Conservation (phyloP, 2,329 filamentous ascomycete genomes). For the Sporothrix mexicana region DNA sequence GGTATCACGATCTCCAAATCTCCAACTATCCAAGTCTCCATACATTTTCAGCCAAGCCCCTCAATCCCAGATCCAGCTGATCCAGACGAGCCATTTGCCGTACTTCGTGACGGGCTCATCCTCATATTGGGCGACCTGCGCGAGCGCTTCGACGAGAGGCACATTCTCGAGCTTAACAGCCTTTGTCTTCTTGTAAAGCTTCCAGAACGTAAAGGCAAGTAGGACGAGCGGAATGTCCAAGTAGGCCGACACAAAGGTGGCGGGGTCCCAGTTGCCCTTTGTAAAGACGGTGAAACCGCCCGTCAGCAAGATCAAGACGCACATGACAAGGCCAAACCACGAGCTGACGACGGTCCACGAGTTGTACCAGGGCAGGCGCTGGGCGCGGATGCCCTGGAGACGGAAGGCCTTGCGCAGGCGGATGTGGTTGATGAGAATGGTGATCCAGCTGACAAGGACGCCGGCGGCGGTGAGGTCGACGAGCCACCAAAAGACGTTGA, state of each 20-base stretch:
- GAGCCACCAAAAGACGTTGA: slow-evolving; percentile 72
- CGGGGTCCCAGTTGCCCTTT: slow-evolving; percentile 57
- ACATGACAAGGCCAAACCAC: slow-evolving; percentile 41
- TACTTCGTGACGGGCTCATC: slow-evolving; percentile 10
- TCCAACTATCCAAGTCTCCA: too few species aligned
- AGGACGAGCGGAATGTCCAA: slow-evolving; percentile 61
- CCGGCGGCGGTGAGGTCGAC: slow-evolving; percentile 73
- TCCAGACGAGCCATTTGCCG: slow-evolving; percentile 13
- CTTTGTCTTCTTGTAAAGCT: slow-evolving; percentile 33
- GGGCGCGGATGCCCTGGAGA: slow-evolving; percentile 57
- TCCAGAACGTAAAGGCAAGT: slow-evolving; percentile 33
- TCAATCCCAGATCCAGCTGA: slow-evolving; percentile 33
- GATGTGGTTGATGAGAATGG: slow-evolving; percentile 68
- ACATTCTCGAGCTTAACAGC: slow-evolving; percentile 43
- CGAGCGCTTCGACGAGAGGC: slow-evolving; percentile 58
- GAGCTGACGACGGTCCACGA: slow-evolving; percentile 61
- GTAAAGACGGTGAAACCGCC: slow-evolving; percentile 74
- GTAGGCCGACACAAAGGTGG: slow-evolving; percentile 68
- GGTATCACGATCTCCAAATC: too few species aligned
- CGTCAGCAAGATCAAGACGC: slow-evolving; percentile 65
- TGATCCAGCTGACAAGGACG: slow-evolving; percentile 73
- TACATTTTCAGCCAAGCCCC: too few species aligned
- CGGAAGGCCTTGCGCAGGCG: slow-evolving; percentile 59
- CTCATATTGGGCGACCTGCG: slow-evolving; percentile 49
- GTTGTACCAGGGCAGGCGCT: slow-evolving; percentile 66